Evolutionary conservation across 2,329 filamentous ascomycete genomes (phyloP).

Genomic region (Fusarium longipes): DNA sequence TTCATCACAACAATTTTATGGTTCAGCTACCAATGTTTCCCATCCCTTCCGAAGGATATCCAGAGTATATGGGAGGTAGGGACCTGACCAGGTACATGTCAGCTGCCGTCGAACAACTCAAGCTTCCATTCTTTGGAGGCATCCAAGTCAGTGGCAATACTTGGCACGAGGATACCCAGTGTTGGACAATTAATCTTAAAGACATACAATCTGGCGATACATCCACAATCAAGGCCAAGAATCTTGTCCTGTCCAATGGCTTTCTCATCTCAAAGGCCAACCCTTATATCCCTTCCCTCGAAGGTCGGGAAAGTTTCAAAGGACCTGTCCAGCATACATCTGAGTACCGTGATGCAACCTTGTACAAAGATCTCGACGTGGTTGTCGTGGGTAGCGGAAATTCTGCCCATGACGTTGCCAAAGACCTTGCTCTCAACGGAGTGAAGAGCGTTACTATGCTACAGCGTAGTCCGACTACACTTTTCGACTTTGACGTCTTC

Average conservation of each 20-base stretch:
- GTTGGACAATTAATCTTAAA: neutral
- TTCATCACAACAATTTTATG: neutral
- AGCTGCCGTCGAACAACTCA: neutral
- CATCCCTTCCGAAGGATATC: neutral
- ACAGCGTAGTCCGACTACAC: neutral
- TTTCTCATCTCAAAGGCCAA: neutral
- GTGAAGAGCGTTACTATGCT: neutral
- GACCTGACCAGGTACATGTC: neutral
- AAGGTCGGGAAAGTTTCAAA: neutral
- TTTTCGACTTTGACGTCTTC: neutral
- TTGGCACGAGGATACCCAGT: neutral
- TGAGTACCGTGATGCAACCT: neutral
- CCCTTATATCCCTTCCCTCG: neutral
- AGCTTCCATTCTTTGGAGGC: neutral
- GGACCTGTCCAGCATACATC: neutral
- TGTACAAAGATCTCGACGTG: neutral
- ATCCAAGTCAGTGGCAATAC: neutral
- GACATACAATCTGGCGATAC: neutral
- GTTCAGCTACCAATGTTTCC: neutral
- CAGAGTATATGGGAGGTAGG: neutral
- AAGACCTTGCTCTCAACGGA: neutral
- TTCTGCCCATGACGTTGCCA: neutral
- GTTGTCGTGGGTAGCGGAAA: neutral
- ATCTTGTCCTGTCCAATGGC: neutral
- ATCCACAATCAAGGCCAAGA: neutral